phyloP scores from a whole-genome alignment of 2,329 filamentous ascomycete species.

The Stagonosporopsis rhizophila region DNA sequence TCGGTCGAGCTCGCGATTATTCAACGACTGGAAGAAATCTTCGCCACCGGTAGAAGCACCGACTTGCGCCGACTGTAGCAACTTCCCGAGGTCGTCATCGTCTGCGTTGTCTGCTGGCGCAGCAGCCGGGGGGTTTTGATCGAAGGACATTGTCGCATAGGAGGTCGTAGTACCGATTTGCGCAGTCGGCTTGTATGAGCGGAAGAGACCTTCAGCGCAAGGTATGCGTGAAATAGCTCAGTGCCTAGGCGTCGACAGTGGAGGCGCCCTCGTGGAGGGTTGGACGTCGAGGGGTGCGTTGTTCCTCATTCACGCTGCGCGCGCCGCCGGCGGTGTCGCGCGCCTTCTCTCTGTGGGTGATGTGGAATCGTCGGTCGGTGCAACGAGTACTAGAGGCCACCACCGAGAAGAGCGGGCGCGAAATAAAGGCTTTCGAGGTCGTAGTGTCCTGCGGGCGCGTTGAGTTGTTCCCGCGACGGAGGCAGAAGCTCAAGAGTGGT shows the following conservation, averaged over 20 bases:
- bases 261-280: conserved; percentile 27
- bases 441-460: conserved; percentile 21
- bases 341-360: not conserved
- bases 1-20: conserved; percentile 50
- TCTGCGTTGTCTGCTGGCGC: conserved; percentile 15
- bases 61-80: conserved; percentile 31
- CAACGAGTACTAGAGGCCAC: not conserved
- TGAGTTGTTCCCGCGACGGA: conserved; percentile 21
- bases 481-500: conserved; percentile 3
- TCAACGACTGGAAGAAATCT: conserved; percentile 37
- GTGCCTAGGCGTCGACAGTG: conserved; percentile 10
- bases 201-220: not conserved
- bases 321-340: conserved; percentile 18
- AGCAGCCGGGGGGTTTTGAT: conserved; percentile 21
- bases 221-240: not conserved
- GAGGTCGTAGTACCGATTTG: not conserved
- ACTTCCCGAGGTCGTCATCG: conserved; percentile 33
- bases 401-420: not conserved
- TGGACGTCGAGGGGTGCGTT: conserved; percentile 23
- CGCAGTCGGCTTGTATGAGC: not conserved
- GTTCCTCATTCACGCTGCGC: conserved; percentile 32
- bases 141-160: conserved; percentile 37
- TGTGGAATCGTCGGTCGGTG: not conserved
- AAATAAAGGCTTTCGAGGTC: not conserved
- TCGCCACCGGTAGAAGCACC: conserved; percentile 29